Conservation (phyloP, 176 grass and related monocot species). For the Themeda triandra region DNA sequence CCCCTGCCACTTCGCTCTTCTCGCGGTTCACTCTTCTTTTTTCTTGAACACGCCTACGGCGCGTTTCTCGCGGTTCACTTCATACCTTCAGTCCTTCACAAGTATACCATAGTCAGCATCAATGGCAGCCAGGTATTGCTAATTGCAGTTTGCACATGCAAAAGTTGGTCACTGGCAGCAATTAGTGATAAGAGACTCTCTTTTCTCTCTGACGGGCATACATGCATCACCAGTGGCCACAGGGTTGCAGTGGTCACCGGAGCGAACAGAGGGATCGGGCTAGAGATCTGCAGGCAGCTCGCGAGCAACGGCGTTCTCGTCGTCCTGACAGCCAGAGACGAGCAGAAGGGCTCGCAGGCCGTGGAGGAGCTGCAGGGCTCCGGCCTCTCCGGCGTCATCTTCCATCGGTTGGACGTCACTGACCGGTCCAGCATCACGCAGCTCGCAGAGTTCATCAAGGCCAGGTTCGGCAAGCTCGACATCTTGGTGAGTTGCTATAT, state of each 20-base stretch:
- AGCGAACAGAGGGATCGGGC: slow-evolving; percentile 46
- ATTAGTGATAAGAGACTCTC: neutral
- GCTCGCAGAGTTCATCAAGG: slow-evolving; percentile 36
- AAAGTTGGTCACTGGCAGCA: neutral
- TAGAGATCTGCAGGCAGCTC: slow-evolving; percentile 54
- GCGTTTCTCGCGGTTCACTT: neutral
- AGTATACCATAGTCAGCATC: neutral
- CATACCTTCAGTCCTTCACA: neutral
- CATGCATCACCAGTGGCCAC: neutral
- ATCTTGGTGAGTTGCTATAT: slow-evolving; percentile 3
- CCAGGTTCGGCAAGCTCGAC: slow-evolving; percentile 46
- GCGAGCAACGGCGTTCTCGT: slow-evolving; percentile 33
- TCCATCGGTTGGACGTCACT: slow-evolving; percentile 43
- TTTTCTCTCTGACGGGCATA: neutral
- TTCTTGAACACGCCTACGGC: too few species aligned
- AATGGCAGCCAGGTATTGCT: slow-evolving; percentile 25
- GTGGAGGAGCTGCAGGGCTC: slow-evolving; percentile 3
- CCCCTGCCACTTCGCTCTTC: neutral
- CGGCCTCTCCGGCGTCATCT: slow-evolving; percentile 26
- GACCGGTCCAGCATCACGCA: slow-evolving; percentile 19
- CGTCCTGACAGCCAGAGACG: slow-evolving; percentile 43
- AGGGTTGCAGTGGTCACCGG: slow-evolving; percentile 55
- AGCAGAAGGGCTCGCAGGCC: slow-evolving; percentile 36
- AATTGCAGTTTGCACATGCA: neutral
- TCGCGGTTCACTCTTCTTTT: neutral